Percentiles rank a stretch among this genome's conserved stretches.
phyloP scores from a whole-genome alignment of 176 grass and related monocot genomes.

The Cenchrus fungigraminus region DNA sequence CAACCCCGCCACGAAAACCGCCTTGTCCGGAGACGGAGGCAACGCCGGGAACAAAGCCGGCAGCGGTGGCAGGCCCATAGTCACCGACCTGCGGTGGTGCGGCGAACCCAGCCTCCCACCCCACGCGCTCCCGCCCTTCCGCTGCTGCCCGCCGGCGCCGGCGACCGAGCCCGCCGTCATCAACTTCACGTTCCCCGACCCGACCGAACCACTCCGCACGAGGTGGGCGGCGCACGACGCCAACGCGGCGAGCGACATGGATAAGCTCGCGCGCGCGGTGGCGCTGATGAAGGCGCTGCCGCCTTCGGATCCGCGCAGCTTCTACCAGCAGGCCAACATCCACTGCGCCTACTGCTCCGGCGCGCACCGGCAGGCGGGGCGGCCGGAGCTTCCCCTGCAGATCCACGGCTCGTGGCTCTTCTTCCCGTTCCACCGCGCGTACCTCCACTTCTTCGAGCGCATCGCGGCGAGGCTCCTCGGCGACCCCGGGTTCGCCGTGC shows the following conservation, averaged over 20 bases:
- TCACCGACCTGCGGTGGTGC: constrained; percentile 22
- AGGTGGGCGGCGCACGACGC: constrained; percentile 37
- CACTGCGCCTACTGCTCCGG: constrained; percentile 81
- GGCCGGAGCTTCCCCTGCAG: constrained; percentile 30
- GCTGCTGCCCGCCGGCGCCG: constrained; percentile 42
- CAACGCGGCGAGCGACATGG: constrained; percentile 44
- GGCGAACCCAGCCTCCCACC: constrained; percentile 22
- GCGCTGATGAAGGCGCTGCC: constrained; percentile 57
- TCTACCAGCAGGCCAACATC: constrained; percentile 63
- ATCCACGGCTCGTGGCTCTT: constrained; percentile 72
- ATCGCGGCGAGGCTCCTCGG: constrained; percentile 60
- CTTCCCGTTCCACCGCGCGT: constrained; percentile 65
- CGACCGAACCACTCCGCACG: constrained; percentile 32
- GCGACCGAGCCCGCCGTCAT: background rate
- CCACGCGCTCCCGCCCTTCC: constrained; percentile 13
- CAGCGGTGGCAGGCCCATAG: constrained; percentile 14
- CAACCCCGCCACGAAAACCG: background rate
- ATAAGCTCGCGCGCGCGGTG: constrained; percentile 54
- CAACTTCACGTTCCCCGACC: constrained; percentile 46
- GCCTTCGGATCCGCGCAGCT: constrained; percentile 46
- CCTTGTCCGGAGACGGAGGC: background rate
- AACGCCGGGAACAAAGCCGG: background rate
- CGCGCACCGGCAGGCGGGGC: constrained; percentile 46
- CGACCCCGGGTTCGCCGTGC: constrained; percentile 52
- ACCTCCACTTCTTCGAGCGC: constrained; percentile 76